Evolutionary conservation across 306 rosid genomes (phyloP).

Genomic region (Glycine soja): DNA sequence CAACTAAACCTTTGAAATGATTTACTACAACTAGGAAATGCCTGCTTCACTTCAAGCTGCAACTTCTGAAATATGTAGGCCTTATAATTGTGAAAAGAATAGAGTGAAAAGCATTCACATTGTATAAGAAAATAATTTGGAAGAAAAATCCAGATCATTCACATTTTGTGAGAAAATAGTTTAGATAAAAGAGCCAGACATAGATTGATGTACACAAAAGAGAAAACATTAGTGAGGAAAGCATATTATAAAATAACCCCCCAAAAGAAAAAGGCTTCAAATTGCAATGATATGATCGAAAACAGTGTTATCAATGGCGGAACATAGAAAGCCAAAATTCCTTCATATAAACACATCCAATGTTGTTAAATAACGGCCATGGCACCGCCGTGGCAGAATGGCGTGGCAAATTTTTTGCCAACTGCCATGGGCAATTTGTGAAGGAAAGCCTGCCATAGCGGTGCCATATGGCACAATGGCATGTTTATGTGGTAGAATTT

Average conservation of each 20-base stretch:
- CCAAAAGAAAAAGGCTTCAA: not conserved
- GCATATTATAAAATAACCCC: slow-evolving; percentile 9
- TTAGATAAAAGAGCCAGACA: not conserved
- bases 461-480: too few species aligned
- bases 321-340: too few species aligned
- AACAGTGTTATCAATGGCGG: too few species aligned
- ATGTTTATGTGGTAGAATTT: too few species aligned
- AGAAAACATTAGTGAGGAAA: not conserved
- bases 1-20: slow-evolving; percentile 28
- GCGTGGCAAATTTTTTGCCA: too few species aligned
- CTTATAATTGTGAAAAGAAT: not conserved
- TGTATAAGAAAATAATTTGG: not conserved
- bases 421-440: too few species aligned
- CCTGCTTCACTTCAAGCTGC: slow-evolving; percentile 4
- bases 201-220: not conserved
- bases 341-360: not conserved
- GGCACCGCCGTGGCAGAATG: too few species aligned
- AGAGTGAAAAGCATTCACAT: not conserved
- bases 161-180: not conserved
- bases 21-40: slow-evolving; percentile 29
- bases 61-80: not conserved
- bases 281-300: not conserved
- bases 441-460: too few species aligned
- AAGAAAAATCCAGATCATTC: not conserved
- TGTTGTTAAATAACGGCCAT: too few species aligned